Evolutionary conservation across 495 filamentous ascomycete genomes (phyloP), one percentile per base, ranked within the genome.

Genomic region (Filosporella fistucella): DNA sequence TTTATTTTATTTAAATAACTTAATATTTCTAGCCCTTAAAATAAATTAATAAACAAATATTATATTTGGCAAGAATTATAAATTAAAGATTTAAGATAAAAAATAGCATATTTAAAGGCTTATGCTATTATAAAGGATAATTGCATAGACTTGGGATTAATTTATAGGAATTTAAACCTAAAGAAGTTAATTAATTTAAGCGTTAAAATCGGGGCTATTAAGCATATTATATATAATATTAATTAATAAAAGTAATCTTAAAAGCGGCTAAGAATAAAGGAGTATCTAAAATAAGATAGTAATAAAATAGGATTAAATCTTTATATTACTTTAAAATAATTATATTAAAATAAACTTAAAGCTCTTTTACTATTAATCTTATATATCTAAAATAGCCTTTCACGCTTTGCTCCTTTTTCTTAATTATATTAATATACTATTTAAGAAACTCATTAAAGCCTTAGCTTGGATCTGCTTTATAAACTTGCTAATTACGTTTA

Each of bases 41-140:
- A 63, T 51, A 45, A 26, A 22, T 57, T 48, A 11, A 52, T 65
- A n/a, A 52, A 51, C 30, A 48, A 50, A 14, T 65, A 65, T 25
- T 30, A 37, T 52, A 30, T 46, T 29, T 60, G 57, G 57, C 57
- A 55, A 29, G 35, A 47, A 33, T 53, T 37, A 20, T 8, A 42
- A 23, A 28, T 53, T 16, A 42, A 14, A 47, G 28, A 47, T 20
- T 3, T 40, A 6, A 20, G 11, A 42, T 29, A 40, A 2, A 53
- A 53, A 17, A n/a, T 22, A 17, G 43, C 40, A 26, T 53, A 41
- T 25, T 34, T 33, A 24, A 53, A 53, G 26, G 42, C 43, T 17
- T 53, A 16, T 42, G 35, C 47, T 34, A 25, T 47, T 8, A 28
- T 36, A 42, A 11, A 47, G 18, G 34, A 20, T 4, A 24, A 47